These are phyloP conservation scores for Brassica hybrid DNA, from an alignment of 441 rosid species.

Conservation along the genomic window DNA sequence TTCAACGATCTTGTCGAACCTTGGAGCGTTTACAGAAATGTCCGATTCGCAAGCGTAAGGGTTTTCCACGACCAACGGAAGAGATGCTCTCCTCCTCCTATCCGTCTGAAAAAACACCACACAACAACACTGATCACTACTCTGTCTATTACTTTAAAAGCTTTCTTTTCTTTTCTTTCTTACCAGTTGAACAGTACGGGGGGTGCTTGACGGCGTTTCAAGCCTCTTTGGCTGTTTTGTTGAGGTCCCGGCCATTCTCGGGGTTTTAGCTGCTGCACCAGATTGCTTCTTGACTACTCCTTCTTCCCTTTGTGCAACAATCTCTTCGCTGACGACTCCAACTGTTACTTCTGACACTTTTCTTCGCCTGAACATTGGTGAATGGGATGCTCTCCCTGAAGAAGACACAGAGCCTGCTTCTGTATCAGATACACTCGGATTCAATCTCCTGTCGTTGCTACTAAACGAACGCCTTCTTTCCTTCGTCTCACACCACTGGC, in stretches of 20 bases:
- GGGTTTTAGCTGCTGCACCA: conserved; percentile 48
- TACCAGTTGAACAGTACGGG: conserved; percentile 52
- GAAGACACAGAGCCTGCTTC: conserved; percentile 53
- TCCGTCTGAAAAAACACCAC: conserved; percentile 39
- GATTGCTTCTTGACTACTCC: conserved; percentile 39
- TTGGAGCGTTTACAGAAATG: conserved; percentile 68
- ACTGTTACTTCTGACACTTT: conserved; percentile 51
- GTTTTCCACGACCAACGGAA: conserved; percentile 55
- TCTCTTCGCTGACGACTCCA: conserved; percentile 50
- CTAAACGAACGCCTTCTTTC: conserved; percentile 65
- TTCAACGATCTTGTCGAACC: conserved; percentile 71
- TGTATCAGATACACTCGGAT: conserved; percentile 55
- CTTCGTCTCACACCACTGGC: conserved; percentile 48
- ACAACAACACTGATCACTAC: neutral
- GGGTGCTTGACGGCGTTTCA: conserved; percentile 49
- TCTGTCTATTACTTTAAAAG: neutral
- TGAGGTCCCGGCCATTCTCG: conserved; percentile 45
- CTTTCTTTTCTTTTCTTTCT: conserved; percentile 13
- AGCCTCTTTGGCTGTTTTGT: conserved; percentile 33
- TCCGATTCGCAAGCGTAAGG: conserved; percentile 45
- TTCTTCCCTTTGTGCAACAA: conserved; percentile 39
- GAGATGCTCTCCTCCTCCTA: conserved; percentile 66
- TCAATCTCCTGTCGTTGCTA: conserved; percentile 62
- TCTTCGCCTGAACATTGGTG: conserved; percentile 43
- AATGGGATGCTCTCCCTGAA: conserved; percentile 47